Evolutionary conservation across 495 filamentous ascomycete species (phyloP).

Genomic region (Penicillium fimorum): DNA sequence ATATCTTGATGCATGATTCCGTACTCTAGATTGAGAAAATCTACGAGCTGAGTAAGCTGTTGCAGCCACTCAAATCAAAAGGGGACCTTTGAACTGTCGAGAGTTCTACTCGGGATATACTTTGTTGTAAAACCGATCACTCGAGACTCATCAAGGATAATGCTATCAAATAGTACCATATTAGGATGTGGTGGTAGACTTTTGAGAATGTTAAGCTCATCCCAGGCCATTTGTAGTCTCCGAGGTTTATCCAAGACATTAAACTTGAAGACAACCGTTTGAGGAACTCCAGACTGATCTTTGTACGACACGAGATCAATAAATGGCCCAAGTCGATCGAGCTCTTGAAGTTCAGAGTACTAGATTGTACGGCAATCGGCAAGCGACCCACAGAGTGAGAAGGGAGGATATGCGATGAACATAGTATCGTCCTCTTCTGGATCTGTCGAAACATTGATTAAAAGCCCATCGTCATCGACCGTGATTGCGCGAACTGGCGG

Average conservation of each 20-base stretch:
- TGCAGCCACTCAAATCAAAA: slow-evolving; percentile 40
- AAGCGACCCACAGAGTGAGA: slow-evolving; percentile 16
- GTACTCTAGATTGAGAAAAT: slow-evolving; percentile 39
- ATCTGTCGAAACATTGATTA: slow-evolving; percentile 20
- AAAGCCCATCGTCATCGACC: slow-evolving; percentile 24
- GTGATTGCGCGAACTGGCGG: slow-evolving; percentile 22
- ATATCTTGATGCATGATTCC: slow-evolving; percentile 45
- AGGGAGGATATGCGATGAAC: slow-evolving; percentile 21
- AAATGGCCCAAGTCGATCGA: slow-evolving; percentile 24
- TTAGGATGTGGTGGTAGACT: slow-evolving; percentile 36
- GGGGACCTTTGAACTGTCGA: slow-evolving; percentile 23
- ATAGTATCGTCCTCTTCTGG: slow-evolving; percentile 22
- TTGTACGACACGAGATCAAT: slow-evolving; percentile 14
- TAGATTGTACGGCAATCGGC: slow-evolving; percentile 12
- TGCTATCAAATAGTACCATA: slow-evolving; percentile 34
- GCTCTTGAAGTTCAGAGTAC: slow-evolving; percentile 15
- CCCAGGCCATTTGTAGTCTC: slow-evolving; percentile 29
- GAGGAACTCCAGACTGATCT: slow-evolving; percentile 8
- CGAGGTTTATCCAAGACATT: slow-evolving; percentile 16
- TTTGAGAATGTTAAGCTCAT: slow-evolving; percentile 35
- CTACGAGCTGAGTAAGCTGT: slow-evolving; percentile 36
- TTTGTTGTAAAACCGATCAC: slow-evolving; percentile 42
- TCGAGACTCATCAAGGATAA: slow-evolving; percentile 34
- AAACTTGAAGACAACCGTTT: slow-evolving; percentile 26
- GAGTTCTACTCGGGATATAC: slow-evolving; percentile 33